A percentile compares a stretch with the other conserved stretches of the same genome.
Conservation (phyloP, 2,329 filamentous ascomycete species). For the Rosellinia necatrix region DNA sequence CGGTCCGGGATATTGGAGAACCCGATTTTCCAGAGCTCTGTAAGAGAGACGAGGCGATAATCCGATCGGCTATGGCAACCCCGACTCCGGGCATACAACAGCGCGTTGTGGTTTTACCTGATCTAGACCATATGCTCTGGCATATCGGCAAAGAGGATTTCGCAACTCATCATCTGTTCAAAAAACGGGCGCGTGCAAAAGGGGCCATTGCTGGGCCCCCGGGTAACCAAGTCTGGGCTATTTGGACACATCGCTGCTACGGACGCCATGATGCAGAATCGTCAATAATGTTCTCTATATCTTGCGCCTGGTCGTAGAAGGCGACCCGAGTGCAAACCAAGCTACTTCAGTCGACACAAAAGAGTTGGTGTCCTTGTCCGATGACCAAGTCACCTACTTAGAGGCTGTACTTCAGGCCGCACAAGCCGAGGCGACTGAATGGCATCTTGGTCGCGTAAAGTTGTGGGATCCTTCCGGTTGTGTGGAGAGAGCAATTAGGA, state of each 20-base stretch:
- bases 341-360: not conserved
- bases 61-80: conserved; percentile 14
- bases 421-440: conserved; percentile 21
- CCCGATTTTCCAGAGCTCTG: conserved; percentile 11
- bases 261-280: conserved; percentile 2
- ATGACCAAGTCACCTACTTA: conserved; percentile 1
- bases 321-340: conserved; percentile 24
- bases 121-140: conserved; percentile 30
- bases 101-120: conserved; percentile 21
- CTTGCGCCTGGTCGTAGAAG: conserved; percentile 26
- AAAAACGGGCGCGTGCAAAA: conserved; percentile 10
- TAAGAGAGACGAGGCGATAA: conserved; percentile 17
- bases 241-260: conserved; percentile 28
- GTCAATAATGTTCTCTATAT: conserved; percentile 22
- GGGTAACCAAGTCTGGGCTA: conserved; percentile 21
- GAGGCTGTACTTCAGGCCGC: conserved; percentile 25
- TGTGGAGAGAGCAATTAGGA: conserved; percentile 4
- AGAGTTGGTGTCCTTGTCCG: not conserved
- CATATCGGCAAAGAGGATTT: conserved; percentile 31
- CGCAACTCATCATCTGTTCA: conserved; percentile 22
- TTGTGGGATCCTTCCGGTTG: conserved; percentile 29
- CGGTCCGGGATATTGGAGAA: not conserved
- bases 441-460: conserved; percentile 19
- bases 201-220: conserved; percentile 23
- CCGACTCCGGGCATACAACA: not conserved